Evolutionary conservation across 352 stramenopile genomes (phyloP).

Genomic region (Phytophthora podocarpi): DNA sequence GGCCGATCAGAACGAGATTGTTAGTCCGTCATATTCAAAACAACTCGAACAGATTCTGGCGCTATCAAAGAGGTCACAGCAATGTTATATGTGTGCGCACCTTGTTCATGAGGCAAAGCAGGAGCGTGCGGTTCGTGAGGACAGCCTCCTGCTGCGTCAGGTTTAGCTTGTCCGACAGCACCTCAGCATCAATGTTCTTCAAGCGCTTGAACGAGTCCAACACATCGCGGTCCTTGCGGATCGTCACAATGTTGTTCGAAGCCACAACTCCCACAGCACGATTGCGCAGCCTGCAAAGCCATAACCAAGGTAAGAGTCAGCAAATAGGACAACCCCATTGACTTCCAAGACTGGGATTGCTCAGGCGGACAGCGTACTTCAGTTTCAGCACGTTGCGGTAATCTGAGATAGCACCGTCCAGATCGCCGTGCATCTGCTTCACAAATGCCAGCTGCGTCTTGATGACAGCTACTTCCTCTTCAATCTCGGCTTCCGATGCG

Average conservation of each 20-base stretch:
- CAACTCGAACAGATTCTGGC: neutral
- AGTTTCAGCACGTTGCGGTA: slow-evolving; percentile 83
- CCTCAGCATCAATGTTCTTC: slow-evolving; percentile 62
- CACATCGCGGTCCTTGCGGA: slow-evolving; percentile 76
- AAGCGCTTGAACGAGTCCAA: slow-evolving; percentile 88
- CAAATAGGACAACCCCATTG: slow-evolving; percentile 2
- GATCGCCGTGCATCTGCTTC: slow-evolving; percentile 76
- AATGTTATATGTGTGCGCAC: slow-evolving; percentile 16
- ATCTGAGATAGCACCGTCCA: slow-evolving; percentile 69
- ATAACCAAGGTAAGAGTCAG: slow-evolving; percentile 7
- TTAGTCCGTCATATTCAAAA: slow-evolving; percentile 4
- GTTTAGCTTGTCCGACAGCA: slow-evolving; percentile 67
- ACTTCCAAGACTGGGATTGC: neutral
- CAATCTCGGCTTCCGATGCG: slow-evolving; percentile 58
- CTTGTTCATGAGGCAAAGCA: slow-evolving; percentile 83
- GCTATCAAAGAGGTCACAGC: neutral
- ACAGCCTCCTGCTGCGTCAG: slow-evolving; percentile 70
- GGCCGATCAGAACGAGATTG: slow-evolving; percentile 4
- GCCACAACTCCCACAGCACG: slow-evolving; percentile 67
- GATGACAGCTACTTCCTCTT: slow-evolving; percentile 76
- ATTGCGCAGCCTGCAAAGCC: slow-evolving; percentile 54
- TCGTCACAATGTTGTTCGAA: slow-evolving; percentile 84
- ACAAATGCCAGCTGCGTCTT: slow-evolving; percentile 78
- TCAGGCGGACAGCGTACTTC: slow-evolving; percentile 49
- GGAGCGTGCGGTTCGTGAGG: slow-evolving; percentile 71